phyloP scores from a whole-genome alignment of 1,284 basidiomycete genomes.

The Cryptococcus hybrid region DNA sequence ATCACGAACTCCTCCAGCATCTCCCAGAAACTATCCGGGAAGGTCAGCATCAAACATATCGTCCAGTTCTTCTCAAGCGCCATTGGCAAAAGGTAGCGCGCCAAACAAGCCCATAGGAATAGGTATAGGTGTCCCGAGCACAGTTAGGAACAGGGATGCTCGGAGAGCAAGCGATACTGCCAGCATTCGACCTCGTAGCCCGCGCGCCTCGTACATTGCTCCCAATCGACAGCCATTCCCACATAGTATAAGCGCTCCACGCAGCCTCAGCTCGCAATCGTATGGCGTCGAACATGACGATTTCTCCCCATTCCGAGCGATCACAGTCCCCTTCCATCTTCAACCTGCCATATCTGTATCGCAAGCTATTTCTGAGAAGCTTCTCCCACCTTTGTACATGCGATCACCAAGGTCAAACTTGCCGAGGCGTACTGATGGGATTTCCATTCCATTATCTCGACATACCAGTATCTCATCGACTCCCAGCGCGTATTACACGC shows the following conservation, averaged over 20 bases:
- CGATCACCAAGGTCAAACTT: conserved; percentile 7
- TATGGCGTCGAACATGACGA: neutral
- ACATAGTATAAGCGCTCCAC: neutral
- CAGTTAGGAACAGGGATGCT: neutral
- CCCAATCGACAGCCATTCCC: neutral
- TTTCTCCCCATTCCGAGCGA: neutral
- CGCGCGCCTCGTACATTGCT: neutral
- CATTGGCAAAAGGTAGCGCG: neutral
- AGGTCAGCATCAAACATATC: neutral
- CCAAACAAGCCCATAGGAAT: neutral
- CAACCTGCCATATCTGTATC: conserved; percentile 10
- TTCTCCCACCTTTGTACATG: conserved; percentile 4
- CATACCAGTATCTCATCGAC: neutral
- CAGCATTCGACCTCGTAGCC: neutral
- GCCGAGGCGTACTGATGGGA: neutral
- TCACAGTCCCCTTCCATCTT: neutral
- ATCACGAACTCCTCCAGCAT: neutral
- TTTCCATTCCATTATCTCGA: neutral
- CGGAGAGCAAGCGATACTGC: neutral
- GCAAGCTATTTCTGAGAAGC: conserved; percentile 9
- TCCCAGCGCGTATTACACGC: neutral
- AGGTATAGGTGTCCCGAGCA: neutral
- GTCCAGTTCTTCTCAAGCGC: neutral
- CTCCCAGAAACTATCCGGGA: neutral
- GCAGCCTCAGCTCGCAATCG: neutral